Evolutionary conservation across 1,284 basidiomycete species (phyloP).

Genomic region (Rhodotorula mucilaginosa): DNA sequence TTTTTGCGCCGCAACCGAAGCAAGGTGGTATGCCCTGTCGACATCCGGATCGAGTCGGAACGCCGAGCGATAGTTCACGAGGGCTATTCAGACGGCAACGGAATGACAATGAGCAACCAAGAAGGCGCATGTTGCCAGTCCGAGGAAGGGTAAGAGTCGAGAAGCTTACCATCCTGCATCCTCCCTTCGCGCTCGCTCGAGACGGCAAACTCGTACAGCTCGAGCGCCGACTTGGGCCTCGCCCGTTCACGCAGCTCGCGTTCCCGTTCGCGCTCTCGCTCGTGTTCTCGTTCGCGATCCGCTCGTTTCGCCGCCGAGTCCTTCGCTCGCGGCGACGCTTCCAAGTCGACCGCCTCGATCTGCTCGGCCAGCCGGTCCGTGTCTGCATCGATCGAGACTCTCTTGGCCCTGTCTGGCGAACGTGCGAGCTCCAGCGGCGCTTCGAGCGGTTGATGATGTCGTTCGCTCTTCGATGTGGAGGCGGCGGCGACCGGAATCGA

Average conservation of each 20-base stretch:
- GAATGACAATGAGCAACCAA: background rate
- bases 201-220: slow-evolving; percentile 41
- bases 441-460: background rate
- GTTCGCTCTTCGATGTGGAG: slow-evolving; percentile 2
- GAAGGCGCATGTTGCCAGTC: background rate
- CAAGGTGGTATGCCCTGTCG: slow-evolving; percentile 39
- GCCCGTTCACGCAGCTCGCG: background rate
- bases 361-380: background rate
- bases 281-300: background rate
- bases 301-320: background rate
- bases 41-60: slow-evolving; percentile 43
- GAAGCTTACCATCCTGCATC: slow-evolving; percentile 38
- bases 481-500: background rate
- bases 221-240: slow-evolving; percentile 36
- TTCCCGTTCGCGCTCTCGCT: background rate
- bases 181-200: slow-evolving; percentile 40
- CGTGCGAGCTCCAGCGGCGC: background rate
- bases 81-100: slow-evolving; percentile 12
- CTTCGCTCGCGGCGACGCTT: background rate
- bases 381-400: background rate
- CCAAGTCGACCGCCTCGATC: background rate
- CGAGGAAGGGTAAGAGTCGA: background rate
- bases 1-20: slow-evolving; percentile 9
- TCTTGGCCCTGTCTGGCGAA: background rate
- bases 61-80: slow-evolving; percentile 37